Base-by-base conservation (phyloP, 2,329 filamentous ascomycete species). In the Aspergillus sp. region DNA sequence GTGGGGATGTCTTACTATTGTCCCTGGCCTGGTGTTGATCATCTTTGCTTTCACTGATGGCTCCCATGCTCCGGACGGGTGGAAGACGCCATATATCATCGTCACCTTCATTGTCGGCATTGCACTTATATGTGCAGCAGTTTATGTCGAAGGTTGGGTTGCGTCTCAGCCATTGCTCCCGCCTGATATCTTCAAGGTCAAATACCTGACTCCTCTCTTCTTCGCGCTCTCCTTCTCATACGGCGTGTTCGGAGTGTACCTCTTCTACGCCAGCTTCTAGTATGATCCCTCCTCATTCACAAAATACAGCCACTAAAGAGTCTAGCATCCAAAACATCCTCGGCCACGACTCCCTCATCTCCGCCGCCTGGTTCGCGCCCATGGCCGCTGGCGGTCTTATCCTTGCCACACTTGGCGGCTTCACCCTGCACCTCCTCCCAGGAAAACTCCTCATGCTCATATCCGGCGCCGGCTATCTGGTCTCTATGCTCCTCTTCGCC, bases 261-360 rank as follows among this genome's bases (percentile, higher is more conserved):
- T 59, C 1, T 59, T 59, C 27, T 59, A 59, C 15, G 57, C 53
- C 12, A 59, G 48, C 15, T 59, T 59, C 27, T 59, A 59, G 57
- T 59, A 49, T 8, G 50, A 2, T 11, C 6, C 44, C 19, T 17
- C 0, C 7, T 17, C 19, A 1, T 39, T 11, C 2, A 39, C 2
- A 3, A n/a, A 21, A 19, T 3, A 33, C n/a, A 9, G 8, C 23
- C 15, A 8, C 45, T 33, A 9, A 15, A 0, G 2, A 1, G 0
- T 9, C 8, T 21, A 54, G 52, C 25, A 54, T 54, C n/a, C 43
- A 54, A 47, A 23, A 54, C n/a, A 37, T 54, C 44, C 44, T 54
- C 15, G 19, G 8, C 43, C 44, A 54, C 35, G 15, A 54, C 44
- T 47, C 52, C n/a, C 23, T 54, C 4, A 48, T 31, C 23, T 39